Base-by-base conservation (phyloP, 2,329 filamentous ascomycete species). In the Microsporum canis region DNA sequence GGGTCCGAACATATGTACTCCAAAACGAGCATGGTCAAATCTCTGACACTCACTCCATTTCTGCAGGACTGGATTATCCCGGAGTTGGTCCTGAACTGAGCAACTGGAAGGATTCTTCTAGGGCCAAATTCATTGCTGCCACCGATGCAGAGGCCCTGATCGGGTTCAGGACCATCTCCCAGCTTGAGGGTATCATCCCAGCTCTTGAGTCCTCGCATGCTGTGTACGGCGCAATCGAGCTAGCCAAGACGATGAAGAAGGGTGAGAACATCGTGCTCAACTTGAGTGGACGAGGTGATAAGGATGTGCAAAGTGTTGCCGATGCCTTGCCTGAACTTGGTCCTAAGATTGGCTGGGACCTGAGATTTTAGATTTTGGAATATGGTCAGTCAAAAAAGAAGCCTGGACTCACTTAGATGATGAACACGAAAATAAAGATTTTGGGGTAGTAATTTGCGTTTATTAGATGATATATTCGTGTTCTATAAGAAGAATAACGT, bases 261-360 rank as follows among this genome's bases (percentile, higher is more conserved):
- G 91, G 84, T 59, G 79, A 96, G 77, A 91, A 97, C 70, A 78
- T 99, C 33, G 92, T 99, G 63, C 91, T 99, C 65, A 97, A 92
- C 76, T 75, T 99, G 41, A 95, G 88, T 71, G 94, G 94, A 6
- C 82, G 94, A 68, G 94, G 94, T 65, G 94, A 99, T 76, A 99
- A 99, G 84, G 94, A 99, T 71, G 94, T 99, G 62, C 91, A 99
- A 83, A 95, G 89, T 70, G 92, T 99, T 58, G 94, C 94, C 0
- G 94, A 99, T 71, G 90, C 95, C 77, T 77, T 99, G 71, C 92
- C 92, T 17, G 88, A 82, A 67, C 75, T 99, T 64, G 92, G 94
- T 0, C 94, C 94, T 5, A 80, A 88, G 79, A 97, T 99, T 75
- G 90, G 81, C 56, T 86, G 84, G 84, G 83, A 86, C 71, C 69